phyloP scores from a whole-genome alignment of 139 green algal genomes.

The Dunaliella primolecta region DNA sequence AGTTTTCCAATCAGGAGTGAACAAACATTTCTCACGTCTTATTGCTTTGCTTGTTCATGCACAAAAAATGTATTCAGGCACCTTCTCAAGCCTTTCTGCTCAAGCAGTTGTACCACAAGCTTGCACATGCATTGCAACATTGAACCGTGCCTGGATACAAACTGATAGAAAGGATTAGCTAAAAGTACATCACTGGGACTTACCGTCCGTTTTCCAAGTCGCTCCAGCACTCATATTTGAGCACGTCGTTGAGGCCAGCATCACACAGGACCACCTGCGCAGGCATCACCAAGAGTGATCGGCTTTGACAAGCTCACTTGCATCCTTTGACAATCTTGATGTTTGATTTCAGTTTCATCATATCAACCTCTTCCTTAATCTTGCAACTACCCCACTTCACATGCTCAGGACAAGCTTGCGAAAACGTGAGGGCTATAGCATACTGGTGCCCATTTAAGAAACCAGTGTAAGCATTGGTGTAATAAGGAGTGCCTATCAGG shows the following conservation, averaged over 20 bases:
- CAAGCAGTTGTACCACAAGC: no score
- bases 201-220: not conserved
- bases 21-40: no score
- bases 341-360: not conserved
- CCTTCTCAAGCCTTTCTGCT: no score
- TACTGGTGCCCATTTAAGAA: not conserved
- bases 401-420: not conserved
- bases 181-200: not conserved
- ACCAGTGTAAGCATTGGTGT: not conserved
- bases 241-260: slow-evolving; percentile 6
- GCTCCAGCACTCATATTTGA: slow-evolving; percentile 15
- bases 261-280: slow-evolving; percentile 5
- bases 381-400: not conserved
- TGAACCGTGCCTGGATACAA: no score
- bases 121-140: no score
- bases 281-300: not conserved
- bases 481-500: no score
- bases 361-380: not conserved
- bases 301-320: not conserved
- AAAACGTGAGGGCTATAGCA: not conserved
- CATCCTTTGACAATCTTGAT: not conserved
- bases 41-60: no score
- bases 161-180: not conserved
- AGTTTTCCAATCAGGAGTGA: no score
- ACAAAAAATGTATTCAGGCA: no score